Percentiles rank a stretch among this genome's conserved stretches.
These are phyloP conservation scores for Monosporascus sp. DNA, from an alignment of 2,329 filamentous ascomycete species.

Conservation along the genomic window DNA sequence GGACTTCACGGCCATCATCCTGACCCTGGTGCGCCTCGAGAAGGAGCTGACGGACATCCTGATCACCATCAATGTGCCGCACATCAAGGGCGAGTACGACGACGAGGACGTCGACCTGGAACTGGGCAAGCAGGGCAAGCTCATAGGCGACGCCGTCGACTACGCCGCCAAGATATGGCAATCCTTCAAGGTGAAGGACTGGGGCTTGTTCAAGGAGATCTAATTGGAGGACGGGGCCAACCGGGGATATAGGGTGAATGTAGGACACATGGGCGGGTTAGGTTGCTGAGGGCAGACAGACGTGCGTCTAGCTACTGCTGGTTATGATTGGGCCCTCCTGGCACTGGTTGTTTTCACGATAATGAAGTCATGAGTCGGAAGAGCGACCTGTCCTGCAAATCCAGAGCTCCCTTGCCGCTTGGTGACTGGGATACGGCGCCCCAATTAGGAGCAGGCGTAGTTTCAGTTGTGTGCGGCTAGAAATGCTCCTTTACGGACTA, in stretches of 20 bases:
- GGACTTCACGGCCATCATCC: constrained; percentile 68
- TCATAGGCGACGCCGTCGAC: constrained; percentile 64
- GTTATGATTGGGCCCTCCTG: not conserved
- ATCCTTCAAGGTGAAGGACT: constrained; percentile 74
- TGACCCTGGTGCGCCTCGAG: constrained; percentile 72
- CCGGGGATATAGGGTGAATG: not conserved
- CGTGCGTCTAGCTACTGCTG: not conserved
- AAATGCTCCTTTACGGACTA: no score
- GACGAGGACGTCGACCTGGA: constrained; percentile 66
- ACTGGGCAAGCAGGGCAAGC: constrained; percentile 58
- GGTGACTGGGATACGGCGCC: no score
- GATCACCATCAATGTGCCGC: constrained; percentile 82
- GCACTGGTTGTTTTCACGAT: not conserved
- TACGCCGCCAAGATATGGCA: constrained; percentile 63
- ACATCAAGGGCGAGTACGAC: constrained; percentile 68
- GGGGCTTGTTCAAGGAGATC: constrained; percentile 60
- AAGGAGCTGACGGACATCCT: constrained; percentile 73
- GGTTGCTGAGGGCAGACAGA: not conserved
- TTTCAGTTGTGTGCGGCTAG: no score
- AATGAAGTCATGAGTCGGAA: not conserved
- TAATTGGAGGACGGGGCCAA: constrained; percentile 6
- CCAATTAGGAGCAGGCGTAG: no score
- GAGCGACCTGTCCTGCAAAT: not conserved
- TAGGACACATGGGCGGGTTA: not conserved
- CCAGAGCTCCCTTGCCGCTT: no score